Percentiles rank a stretch among this genome's conserved stretches.
These are phyloP conservation scores for Neoscytalidium dimidiatum DNA, from an alignment of 2,329 filamentous ascomycete species.

Conservation along the genomic window DNA sequence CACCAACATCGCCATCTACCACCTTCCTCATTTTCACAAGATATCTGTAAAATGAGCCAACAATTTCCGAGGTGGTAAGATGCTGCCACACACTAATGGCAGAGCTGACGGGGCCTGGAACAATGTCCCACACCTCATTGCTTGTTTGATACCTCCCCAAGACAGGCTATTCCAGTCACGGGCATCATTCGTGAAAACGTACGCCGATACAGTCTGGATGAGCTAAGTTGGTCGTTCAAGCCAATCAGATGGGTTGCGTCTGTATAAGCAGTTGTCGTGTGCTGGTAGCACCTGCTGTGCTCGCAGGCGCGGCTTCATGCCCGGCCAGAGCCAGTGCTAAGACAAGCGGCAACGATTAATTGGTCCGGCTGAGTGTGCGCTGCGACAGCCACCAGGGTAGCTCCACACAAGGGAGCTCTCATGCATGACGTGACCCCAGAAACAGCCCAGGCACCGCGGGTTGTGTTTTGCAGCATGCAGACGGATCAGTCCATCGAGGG, in stretches of 20 bases:
- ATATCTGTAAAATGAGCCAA: too few relatives aligned
- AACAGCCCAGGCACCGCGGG: conserved; percentile 16
- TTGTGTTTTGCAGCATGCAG: conserved; percentile 7
- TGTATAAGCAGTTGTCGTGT: background rate
- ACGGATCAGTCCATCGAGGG: conserved; percentile 3
- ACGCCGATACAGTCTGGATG: too few relatives aligned
- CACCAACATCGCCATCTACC: too few relatives aligned
- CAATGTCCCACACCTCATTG: too few relatives aligned
- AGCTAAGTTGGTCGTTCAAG: background rate
- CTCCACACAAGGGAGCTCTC: conserved; percentile 12
- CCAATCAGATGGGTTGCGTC: background rate
- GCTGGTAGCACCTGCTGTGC: background rate
- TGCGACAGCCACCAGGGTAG: conserved; percentile 7
- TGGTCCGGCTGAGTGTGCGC: background rate
- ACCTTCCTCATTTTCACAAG: too few relatives aligned
- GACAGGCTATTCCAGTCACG: too few relatives aligned
- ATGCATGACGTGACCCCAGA: conserved; percentile 17
- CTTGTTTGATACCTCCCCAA: too few relatives aligned
- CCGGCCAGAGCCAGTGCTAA: background rate
- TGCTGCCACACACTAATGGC: too few relatives aligned
- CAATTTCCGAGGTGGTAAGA: too few relatives aligned
- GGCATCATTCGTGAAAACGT: too few relatives aligned
- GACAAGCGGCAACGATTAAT: conserved; percentile 15
- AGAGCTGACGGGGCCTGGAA: too few relatives aligned
- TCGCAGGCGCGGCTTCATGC: background rate